Conservation (phyloP, 139 green algal genomes). For the Dunaliella primolecta region DNA sequence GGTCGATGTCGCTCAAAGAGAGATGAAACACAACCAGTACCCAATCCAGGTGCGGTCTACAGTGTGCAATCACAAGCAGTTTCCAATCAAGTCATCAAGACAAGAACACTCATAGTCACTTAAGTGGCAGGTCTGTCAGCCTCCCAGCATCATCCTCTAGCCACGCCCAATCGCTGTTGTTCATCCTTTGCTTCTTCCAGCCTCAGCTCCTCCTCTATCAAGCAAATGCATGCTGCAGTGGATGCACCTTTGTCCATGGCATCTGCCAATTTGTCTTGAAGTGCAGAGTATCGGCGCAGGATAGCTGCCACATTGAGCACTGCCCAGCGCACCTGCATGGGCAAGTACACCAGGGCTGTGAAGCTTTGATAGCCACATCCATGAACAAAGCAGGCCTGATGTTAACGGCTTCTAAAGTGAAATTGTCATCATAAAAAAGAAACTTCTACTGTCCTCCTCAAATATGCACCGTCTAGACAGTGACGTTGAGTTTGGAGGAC, state of each 20-base stretch:
- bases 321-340: conserved; percentile 87
- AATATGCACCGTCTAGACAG: background rate
- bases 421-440: background rate
- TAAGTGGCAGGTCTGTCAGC: too few species aligned
- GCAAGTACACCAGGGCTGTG: background rate
- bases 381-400: background rate
- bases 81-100: background rate
- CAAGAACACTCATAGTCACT: too few species aligned
- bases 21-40: too few species aligned
- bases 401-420: background rate
- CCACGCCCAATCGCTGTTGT: background rate
- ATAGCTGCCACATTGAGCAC: conserved; percentile 85
- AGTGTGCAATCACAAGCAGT: background rate
- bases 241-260: conserved; percentile 64
- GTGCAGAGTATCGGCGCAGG: conserved; percentile 65
- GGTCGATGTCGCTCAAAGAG: too few species aligned
- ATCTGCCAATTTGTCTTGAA: conserved; percentile 67
- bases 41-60: too few species aligned
- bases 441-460: background rate
- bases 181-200: background rate
- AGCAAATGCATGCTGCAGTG: conserved; percentile 72
- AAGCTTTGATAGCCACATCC: background rate
- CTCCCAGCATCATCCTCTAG: too few species aligned
- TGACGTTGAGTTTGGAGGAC: background rate
- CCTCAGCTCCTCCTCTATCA: conserved; percentile 73